Evolutionary conservation across 768 basidiomycete species (phyloP), one percentile per base, ranked within the genome.

Genomic region (Mycena haematopus): DNA sequence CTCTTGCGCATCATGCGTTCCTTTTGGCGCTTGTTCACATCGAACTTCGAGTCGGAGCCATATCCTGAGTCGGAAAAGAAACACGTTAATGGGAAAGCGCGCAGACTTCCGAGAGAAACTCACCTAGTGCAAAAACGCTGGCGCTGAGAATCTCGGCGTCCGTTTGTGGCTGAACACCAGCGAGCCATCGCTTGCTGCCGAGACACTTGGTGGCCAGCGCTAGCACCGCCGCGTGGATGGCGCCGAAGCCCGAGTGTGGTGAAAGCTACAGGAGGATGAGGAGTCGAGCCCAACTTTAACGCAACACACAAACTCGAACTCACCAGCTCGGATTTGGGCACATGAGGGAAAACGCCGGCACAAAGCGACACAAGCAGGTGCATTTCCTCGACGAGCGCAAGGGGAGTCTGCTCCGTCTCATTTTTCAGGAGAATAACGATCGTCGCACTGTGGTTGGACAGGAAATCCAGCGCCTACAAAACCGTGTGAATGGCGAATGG

Each of bases 341-440:
- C 86, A 3, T 86, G 78, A 0, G 92, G 87, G 11, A 93, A 78
- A 1, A 94, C 84, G 66, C 78, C 83, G 4, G 84, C 79, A 67
- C 91, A 86, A 6, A 97, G 78, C 13, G 86, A 84, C 1, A 96
- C 82, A 27, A 98, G 80, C 4, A 97, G 80, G 58, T 92, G 86
- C 17, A 91, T 83, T 73, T 96, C 93, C 68, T 93, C 88, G 14
- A 98, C 76, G 2, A 88, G 81, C 2, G 88, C 79, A 15, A 91
- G 70, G 1, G 88, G 85, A 17, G 88, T 79, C 42, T 83, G 79
- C 21, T 87, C 82, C 4, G 83, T 78, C 46, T 91, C 86, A 58
- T 90, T 91, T 72, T 93, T 90, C 0, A 99, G 80, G 35, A 96
- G 79, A 60, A 93, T 89, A 19, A 92, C 80, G 60, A 96, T 81